Evolutionary conservation across 805 yeast species (phyloP), one percentile per base, ranked within the genome.

Genomic region (Kluyveromyces siamensis): DNA sequence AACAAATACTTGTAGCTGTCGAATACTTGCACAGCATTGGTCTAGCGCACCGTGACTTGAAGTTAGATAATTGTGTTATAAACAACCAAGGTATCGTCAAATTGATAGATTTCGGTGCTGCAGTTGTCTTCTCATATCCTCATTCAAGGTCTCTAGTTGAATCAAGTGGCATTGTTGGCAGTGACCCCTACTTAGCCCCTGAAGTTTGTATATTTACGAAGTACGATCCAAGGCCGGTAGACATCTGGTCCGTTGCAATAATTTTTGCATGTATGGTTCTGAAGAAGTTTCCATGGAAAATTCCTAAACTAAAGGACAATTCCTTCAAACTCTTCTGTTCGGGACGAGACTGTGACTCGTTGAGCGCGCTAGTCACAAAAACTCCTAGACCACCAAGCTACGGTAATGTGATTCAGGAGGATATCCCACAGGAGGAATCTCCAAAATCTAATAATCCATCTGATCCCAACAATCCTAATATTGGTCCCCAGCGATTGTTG

Each of bases 231-330:
- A 76, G 95, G 54, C 95, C 96, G 0, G 95, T 89, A 7, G 97
- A 89, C 69, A 79, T 89, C 42, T 89, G 97, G 97, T 86, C 96
- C 7, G 81, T 81, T 35, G 96, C 96, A 8, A 87, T 89, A 51
- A 86, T 89, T 44, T 86, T 85, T 67, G 87, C 95, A 56, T 89
- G 96, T 71, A 88, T 89, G 96, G 79, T 87, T 50, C 72, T 89
- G 64, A 84, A 87, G 62, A 85, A 88, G 69, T 89, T 89, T 69
- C 96, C 96, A 8, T 89, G 96, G 96, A 88, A 87, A 62, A 87
- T 87, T 8, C 96, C 97, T 8, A 84, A 87, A 60, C 66, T 81
- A 46, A 73, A 83, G 45, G 96, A 89, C 66, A 79, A 81, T 56
- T 83, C 93, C 52, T 90, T 89, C 70, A 87, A 85, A 66, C 65